These are phyloP conservation scores for Hansfordia pulvinata DNA, from an alignment of 2,329 filamentous ascomycete genomes.

Conservation along the genomic window DNA sequence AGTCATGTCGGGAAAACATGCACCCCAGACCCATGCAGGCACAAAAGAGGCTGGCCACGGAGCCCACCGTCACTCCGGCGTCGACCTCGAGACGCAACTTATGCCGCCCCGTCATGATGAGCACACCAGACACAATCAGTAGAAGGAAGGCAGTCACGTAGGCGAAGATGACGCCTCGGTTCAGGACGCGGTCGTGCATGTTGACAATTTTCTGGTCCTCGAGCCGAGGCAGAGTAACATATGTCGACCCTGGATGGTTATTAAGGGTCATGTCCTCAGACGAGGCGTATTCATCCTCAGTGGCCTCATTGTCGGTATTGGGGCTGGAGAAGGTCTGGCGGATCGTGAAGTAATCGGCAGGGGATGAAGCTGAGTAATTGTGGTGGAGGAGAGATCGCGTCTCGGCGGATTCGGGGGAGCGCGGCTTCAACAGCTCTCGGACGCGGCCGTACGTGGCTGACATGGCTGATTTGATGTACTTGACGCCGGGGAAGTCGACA, in stretches of 20 bases:
- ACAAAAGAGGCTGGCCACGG: slow-evolving; percentile 51
- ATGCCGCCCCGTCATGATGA: slow-evolving; percentile 55
- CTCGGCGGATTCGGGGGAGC: slow-evolving; percentile 7
- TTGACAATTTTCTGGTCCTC: slow-evolving; percentile 32
- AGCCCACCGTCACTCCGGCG: slow-evolving; percentile 55
- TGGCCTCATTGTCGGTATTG: slow-evolving; percentile 11
- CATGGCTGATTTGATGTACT: slow-evolving; percentile 40
- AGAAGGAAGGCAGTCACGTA: slow-evolving; percentile 49
- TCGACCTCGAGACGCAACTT: slow-evolving; percentile 61
- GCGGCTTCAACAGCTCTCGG: slow-evolving; percentile 31
- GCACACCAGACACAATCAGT: slow-evolving; percentile 47
- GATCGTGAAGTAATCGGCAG: slow-evolving; percentile 15
- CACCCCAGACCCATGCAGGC: slow-evolving; percentile 47
- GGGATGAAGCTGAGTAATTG: slow-evolving; percentile 1
- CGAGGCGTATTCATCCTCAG: slow-evolving; percentile 37
- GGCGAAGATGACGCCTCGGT: slow-evolving; percentile 35
- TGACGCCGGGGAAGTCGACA: slow-evolving; percentile 46
- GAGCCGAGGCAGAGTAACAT: slow-evolving; percentile 37
- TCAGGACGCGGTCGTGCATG: slow-evolving; percentile 41
- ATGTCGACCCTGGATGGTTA: slow-evolving; percentile 37
- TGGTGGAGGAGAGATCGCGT: slow-evolving; percentile 13
- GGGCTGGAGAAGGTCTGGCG: slow-evolving; percentile 4
- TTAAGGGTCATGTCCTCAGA: slow-evolving; percentile 32
- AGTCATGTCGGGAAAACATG: slow-evolving; percentile 37
- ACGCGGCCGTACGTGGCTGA: slow-evolving; percentile 34